A percentile compares a stretch with the other conserved stretches of the same genome.
These are phyloP conservation scores for Fusarium beomiforme DNA, from an alignment of 2,329 filamentous ascomycete genomes.

Conservation along the genomic window DNA sequence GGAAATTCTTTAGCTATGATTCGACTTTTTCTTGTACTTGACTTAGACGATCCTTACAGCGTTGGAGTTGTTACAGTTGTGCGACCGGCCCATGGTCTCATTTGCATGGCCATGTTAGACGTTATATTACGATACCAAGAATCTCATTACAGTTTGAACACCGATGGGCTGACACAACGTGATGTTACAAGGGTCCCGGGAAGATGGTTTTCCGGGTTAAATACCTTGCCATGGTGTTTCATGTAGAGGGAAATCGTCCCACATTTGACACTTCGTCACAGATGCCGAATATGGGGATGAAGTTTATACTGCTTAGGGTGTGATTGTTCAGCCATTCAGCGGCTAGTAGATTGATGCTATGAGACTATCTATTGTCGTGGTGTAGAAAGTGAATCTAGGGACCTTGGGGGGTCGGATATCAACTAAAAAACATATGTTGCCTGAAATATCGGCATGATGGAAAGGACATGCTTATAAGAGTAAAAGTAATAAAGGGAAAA, in stretches of 20 bases:
- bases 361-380: constrained; percentile 23
- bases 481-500: constrained; percentile 22
- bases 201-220: constrained; percentile 16
- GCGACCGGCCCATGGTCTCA: not conserved
- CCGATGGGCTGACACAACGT: constrained; percentile 8
- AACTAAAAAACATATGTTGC: constrained; percentile 34
- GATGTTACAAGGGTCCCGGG: constrained; percentile 26
- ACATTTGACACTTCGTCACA: not conserved
- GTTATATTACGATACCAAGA: constrained; percentile 36
- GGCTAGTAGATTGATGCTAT: constrained; percentile 27
- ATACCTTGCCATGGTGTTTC: constrained; percentile 33
- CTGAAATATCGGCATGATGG: constrained; percentile 31
- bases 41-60: constrained; percentile 22
- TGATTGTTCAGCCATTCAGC: constrained; percentile 14
- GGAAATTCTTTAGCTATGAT: not conserved
- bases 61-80: constrained; percentile 9
- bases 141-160: constrained; percentile 9
- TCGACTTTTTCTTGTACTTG: constrained; percentile 6
- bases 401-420: constrained; percentile 38
- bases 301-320: not conserved
- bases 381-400: constrained; percentile 31
- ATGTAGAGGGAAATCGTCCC: constrained; percentile 26
- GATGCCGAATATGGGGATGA: not conserved
- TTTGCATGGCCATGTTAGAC: constrained; percentile 12
- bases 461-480: constrained; percentile 32